These are phyloP conservation scores for Chalciporus chontae DNA, from an alignment of 768 basidiomycete species.

Conservation along the genomic window DNA sequence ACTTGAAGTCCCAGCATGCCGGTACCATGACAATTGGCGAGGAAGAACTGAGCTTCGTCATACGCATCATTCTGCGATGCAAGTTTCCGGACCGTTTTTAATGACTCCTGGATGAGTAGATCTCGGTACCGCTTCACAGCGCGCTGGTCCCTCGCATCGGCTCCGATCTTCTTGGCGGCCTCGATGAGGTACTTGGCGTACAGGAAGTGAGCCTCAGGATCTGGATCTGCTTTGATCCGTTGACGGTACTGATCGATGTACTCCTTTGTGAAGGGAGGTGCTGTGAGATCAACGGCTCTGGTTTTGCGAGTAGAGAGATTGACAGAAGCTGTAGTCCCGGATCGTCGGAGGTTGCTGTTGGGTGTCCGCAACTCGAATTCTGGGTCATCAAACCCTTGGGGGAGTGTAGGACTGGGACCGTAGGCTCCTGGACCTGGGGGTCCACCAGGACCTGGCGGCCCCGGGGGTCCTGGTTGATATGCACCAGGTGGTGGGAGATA, in stretches of 20 bases:
- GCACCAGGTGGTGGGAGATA: constrained; percentile 31
- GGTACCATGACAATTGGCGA: constrained; percentile 95
- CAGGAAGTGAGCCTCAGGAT: constrained; percentile 95
- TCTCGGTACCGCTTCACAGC: constrained; percentile 90
- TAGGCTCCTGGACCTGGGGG: constrained; percentile 15
- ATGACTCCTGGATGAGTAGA: constrained; percentile 76
- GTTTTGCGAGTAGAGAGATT: constrained; percentile 58
- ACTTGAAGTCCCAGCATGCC: constrained; percentile 94
- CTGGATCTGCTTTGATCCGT: constrained; percentile 95
- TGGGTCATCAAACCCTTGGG: constrained; percentile 33
- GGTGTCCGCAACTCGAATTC: constrained; percentile 53
- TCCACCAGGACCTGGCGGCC: constrained; percentile 17
- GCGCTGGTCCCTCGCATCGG: constrained; percentile 70
- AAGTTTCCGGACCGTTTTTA: constrained; percentile 89
- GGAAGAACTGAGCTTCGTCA: constrained; percentile 96
- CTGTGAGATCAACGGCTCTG: constrained; percentile 77
- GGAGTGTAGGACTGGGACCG: constrained; percentile 24
- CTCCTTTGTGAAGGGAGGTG: constrained; percentile 90
- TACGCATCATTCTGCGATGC: constrained; percentile 91
- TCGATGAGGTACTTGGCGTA: constrained; percentile 99
- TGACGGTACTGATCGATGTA: constrained; percentile 98
- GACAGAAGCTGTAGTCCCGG: constrained; percentile 55
- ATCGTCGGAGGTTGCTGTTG: constrained; percentile 48
- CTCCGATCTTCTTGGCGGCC: constrained; percentile 88
- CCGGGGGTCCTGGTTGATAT: constrained; percentile 21